A percentile compares a stretch with the other conserved stretches of the same genome.
Conservation (phyloP, 2,329 filamentous ascomycete species). For the Hortaea sp. region DNA sequence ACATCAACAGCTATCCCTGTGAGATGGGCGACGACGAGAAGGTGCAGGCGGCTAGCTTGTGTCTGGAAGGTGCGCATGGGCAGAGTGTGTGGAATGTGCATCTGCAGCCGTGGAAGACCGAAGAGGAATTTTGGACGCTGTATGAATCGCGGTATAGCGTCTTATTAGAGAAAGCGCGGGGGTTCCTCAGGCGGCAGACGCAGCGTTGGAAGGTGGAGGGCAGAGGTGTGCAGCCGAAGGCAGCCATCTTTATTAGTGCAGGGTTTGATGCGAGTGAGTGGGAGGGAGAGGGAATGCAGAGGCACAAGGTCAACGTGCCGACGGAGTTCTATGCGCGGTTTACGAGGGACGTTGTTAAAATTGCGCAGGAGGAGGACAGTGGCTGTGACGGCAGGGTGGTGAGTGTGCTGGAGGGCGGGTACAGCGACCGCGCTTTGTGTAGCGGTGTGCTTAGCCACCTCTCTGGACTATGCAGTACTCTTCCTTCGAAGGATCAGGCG, state of each 20-base stretch:
- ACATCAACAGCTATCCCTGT: conserved; percentile 97
- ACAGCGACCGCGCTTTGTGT: conserved; percentile 80
- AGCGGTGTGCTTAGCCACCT: conserved; percentile 87
- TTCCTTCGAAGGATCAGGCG: neutral
- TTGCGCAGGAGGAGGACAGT: conserved; percentile 71
- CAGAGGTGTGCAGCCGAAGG: conserved; percentile 55
- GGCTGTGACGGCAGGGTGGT: conserved; percentile 75
- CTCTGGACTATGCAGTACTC: conserved; percentile 55
- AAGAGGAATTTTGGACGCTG: conserved; percentile 77
- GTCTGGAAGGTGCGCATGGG: conserved; percentile 86
- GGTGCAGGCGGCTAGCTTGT: conserved; percentile 85
- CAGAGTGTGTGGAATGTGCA: conserved; percentile 97
- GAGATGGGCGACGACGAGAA: conserved; percentile 90
- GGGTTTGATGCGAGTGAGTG: conserved; percentile 96
- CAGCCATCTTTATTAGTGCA: conserved; percentile 87
- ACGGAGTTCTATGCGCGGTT: conserved; percentile 94
- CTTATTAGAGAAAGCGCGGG: conserved; percentile 70
- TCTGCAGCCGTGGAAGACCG: conserved; percentile 73
- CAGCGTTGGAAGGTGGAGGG: conserved; percentile 35
- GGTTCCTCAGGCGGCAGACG: conserved; percentile 65
- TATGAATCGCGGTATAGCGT: conserved; percentile 71
- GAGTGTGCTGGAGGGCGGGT: conserved; percentile 91
- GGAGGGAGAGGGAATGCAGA: conserved; percentile 87
- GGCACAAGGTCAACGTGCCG: conserved; percentile 89
- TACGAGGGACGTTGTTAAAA: conserved; percentile 69